phyloP scores from a whole-genome alignment of 1,139 yeast species.

The Yamadazyma sp. region DNA sequence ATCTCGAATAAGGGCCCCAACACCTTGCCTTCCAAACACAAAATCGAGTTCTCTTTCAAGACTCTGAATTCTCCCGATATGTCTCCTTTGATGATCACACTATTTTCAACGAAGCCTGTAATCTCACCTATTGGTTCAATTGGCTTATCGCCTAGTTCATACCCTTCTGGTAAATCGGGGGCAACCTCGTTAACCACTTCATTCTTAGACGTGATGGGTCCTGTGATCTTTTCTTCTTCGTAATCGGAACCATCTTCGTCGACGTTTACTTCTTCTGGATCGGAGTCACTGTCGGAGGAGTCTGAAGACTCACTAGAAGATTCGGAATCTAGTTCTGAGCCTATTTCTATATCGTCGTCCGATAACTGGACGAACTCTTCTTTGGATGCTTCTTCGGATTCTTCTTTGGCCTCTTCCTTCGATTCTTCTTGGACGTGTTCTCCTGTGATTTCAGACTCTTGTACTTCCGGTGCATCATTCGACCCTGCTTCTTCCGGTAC shows the following conservation, averaged over 20 bases:
- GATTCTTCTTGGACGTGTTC: background rate
- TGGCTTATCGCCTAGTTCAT: slow-evolving; percentile 58
- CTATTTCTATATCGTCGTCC: slow-evolving; percentile 29
- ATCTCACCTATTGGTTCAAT: slow-evolving; percentile 76
- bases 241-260: slow-evolving; percentile 26
- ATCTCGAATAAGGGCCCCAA: slow-evolving; percentile 88
- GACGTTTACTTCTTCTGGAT: slow-evolving; percentile 19
- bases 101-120: slow-evolving; percentile 66
- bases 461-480: background rate
- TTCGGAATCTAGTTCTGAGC: slow-evolving; percentile 20
- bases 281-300: slow-evolving; percentile 18
- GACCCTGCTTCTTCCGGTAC: background rate
- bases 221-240: slow-evolving; percentile 43
- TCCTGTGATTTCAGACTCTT: background rate
- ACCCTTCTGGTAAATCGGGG: slow-evolving; percentile 68
- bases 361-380: slow-evolving; percentile 19
- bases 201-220: slow-evolving; percentile 75
- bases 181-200: slow-evolving; percentile 72
- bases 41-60: slow-evolving; percentile 75
- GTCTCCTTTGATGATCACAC: slow-evolving; percentile 71
- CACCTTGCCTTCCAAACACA: slow-evolving; percentile 74
- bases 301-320: slow-evolving; percentile 22
- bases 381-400: background rate
- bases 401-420: background rate
- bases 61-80: slow-evolving; percentile 84